Percentiles rank a stretch among this genome's conserved stretches.
Evolutionary conservation across 371 early-diverging fungal genomes (phyloP).

Genomic region (Mortierella sp.): DNA sequence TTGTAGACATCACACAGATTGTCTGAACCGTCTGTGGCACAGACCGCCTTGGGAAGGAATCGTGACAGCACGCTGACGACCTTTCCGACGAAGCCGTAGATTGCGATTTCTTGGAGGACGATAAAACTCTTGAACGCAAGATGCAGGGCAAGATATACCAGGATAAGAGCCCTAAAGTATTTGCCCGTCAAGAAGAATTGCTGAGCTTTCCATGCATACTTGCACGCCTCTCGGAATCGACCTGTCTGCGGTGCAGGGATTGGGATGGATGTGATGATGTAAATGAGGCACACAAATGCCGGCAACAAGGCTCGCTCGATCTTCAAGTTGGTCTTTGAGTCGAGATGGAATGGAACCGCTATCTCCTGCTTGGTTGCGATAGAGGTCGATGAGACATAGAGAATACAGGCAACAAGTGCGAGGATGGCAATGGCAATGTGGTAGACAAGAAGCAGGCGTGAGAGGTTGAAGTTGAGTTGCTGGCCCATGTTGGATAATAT

Average conservation of each 20-base stretch:
- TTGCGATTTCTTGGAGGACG: not conserved
- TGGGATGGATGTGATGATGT: not conserved
- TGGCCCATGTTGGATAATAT: not conserved
- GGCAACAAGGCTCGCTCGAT: slow-evolving; percentile 4
- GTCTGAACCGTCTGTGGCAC: not conserved
- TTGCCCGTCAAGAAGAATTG: not conserved
- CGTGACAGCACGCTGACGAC: not conserved
- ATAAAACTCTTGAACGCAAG: not conserved
- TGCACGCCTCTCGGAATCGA: not conserved
- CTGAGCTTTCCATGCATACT: not conserved
- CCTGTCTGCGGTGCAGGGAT: not conserved
- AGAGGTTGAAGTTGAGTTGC: not conserved
- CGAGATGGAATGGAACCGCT: not conserved
- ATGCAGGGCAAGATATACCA: not conserved
- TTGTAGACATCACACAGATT: slow-evolving; percentile 3
- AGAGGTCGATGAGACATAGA: slow-evolving; percentile 1
- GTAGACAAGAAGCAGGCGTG: not conserved
- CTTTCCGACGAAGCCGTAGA: slow-evolving; percentile 2
- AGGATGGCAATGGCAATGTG: not conserved
- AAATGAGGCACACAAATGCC: slow-evolving; percentile 1
- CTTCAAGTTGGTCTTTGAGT: not conserved
- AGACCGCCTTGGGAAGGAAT: slow-evolving; percentile 4
- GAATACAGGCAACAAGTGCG: not conserved
- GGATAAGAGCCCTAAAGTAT: not conserved
- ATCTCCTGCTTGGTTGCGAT: not conserved